Percentiles rank a stretch among this genome's conserved stretches.
These are phyloP conservation scores for Seiridium cupressi DNA, from an alignment of 2,329 filamentous ascomycete species.

Conservation along the genomic window DNA sequence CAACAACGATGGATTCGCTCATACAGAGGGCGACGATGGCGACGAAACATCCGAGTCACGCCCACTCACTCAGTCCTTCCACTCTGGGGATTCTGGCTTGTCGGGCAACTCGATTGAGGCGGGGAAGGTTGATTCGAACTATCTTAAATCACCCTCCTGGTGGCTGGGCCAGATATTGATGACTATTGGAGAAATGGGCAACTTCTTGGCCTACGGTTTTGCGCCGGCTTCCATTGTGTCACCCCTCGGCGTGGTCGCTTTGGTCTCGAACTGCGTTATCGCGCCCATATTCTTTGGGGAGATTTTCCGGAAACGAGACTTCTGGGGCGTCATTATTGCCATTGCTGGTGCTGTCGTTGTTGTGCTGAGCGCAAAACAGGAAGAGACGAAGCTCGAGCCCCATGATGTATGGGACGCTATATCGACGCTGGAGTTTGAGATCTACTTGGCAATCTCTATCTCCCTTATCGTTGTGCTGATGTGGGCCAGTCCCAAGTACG, in stretches of 20 bases:
- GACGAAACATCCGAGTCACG: constrained; percentile 42
- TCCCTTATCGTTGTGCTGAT: constrained; percentile 73
- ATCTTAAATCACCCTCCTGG: constrained; percentile 92
- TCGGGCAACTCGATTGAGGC: constrained; percentile 33
- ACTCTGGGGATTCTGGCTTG: constrained; percentile 39
- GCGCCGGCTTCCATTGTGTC: constrained; percentile 97
- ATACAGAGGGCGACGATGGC: constrained; percentile 22
- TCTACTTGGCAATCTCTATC: constrained; percentile 79
- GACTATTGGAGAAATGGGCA: constrained; percentile 88
- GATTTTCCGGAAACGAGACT: constrained; percentile 78
- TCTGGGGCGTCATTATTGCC: constrained; percentile 83
- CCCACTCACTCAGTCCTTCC: constrained; percentile 50
- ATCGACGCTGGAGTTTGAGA: constrained; percentile 82
- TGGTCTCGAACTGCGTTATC: constrained; percentile 96
- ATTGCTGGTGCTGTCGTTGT: constrained; percentile 88
- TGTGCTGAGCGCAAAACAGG: constrained; percentile 83
- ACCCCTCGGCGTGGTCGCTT: constrained; percentile 90
- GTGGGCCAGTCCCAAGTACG: constrained; percentile 80
- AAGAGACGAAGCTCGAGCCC: constrained; percentile 88
- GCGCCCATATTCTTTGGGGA: constrained; percentile 94
- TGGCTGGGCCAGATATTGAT: constrained; percentile 93
- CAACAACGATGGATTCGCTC: constrained; percentile 29
- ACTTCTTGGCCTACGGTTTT: constrained; percentile 96
- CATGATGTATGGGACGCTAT: constrained; percentile 89
- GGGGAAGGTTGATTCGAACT: constrained; percentile 58